Conservation (phyloP, 768 basidiomycete genomes). For the Leccinum broughii region DNA sequence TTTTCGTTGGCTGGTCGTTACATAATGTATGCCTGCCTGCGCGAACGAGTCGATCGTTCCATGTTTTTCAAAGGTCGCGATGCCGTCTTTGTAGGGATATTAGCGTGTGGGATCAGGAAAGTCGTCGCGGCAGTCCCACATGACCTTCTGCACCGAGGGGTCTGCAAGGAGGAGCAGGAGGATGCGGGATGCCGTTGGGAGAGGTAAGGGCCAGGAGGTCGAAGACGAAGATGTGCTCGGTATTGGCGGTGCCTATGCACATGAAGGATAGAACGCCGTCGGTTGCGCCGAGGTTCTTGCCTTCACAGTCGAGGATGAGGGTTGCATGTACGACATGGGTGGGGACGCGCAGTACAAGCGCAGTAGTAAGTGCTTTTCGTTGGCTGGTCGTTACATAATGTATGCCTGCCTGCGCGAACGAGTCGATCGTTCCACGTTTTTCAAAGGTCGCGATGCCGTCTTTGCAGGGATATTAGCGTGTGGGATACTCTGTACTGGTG, state of each 20-base stretch:
- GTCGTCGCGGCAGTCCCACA: constrained; percentile 46
- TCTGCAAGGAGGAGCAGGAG: constrained; percentile 34
- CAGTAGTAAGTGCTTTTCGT: constrained; percentile 13
- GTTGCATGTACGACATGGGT: constrained; percentile 17
- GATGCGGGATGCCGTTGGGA: constrained; percentile 7
- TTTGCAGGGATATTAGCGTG: too few relatives aligned
- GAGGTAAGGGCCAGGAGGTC: constrained; percentile 35
- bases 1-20: constrained; percentile 15
- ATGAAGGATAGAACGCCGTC: constrained; percentile 38
- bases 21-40: too few relatives aligned
- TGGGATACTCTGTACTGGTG: too few relatives aligned
- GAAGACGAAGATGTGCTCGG: constrained; percentile 37
- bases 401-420: too few relatives aligned
- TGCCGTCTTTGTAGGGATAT: too few relatives aligned
- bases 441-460: too few relatives aligned
- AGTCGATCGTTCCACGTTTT: too few relatives aligned
- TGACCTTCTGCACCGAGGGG: constrained; percentile 35
- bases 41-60: too few relatives aligned
- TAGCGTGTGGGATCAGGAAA: constrained; percentile 28
- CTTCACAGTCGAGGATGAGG: constrained; percentile 40
- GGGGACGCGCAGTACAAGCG: constrained; percentile 16
- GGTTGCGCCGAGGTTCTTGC: constrained; percentile 31
- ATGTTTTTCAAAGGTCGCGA: too few relatives aligned
- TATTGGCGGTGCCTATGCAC: constrained; percentile 34
- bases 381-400: constrained; percentile 1